Evolutionary conservation across 139 green algal genomes (phyloP).

Genomic region (Auxenochlorella pyrenoidosa): DNA sequence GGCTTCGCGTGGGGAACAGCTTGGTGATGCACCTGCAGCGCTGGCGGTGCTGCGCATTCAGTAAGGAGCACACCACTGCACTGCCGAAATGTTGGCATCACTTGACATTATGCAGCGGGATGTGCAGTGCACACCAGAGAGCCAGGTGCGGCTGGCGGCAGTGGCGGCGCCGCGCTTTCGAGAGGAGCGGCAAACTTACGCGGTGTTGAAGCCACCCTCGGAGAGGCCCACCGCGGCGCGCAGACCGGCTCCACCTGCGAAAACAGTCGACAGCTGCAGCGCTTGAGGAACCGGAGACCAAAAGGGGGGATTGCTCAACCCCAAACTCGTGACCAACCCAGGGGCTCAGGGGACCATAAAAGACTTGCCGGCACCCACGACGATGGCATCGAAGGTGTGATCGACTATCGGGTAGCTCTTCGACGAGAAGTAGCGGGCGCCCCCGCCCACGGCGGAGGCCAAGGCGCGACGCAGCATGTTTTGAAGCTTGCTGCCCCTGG

Average conservation of each 20-base stretch:
- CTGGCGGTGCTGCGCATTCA: neutral
- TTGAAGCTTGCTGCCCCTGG: neutral
- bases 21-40: constrained; percentile 96
- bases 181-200: constrained; percentile 68
- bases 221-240: constrained; percentile 93
- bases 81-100: no score
- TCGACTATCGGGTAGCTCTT: constrained; percentile 92
- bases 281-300: no score
- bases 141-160: no score
- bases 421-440: constrained; percentile 16
- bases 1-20: constrained; percentile 98
- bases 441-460: neutral
- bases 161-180: neutral
- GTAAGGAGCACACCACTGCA: no score
- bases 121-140: no score
- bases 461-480: neutral
- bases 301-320: no score
- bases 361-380: constrained; percentile 89
- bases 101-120: no score
- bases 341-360: no score
- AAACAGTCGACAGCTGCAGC: neutral
- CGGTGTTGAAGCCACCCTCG: constrained; percentile 97
- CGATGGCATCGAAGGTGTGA: constrained; percentile 97
- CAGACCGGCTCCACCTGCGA: constrained; percentile 83
- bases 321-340: no score